Percentiles rank a stretch among this genome's conserved stretches.
These are phyloP conservation scores for Phytophthora multivora DNA, from an alignment of 352 stramenopile genomes.

Conservation along the genomic window DNA sequence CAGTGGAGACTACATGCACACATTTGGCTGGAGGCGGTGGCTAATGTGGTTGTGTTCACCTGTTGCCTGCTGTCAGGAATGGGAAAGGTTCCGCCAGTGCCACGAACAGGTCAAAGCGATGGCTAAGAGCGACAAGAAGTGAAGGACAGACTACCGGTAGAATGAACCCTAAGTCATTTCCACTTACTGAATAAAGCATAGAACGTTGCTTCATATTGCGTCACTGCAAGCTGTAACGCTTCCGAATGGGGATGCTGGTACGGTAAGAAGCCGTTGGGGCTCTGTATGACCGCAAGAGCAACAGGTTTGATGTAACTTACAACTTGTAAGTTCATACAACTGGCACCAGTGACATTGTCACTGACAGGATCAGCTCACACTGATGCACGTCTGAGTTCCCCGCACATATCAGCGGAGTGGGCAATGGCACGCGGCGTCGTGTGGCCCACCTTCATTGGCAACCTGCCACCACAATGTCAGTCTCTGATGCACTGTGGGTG, in stretches of 20 bases:
- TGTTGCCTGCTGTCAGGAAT: slow-evolving; percentile 45
- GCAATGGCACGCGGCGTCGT: no score
- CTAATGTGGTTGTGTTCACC: slow-evolving; percentile 1
- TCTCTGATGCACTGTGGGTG: neutral
- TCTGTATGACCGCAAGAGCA: no score
- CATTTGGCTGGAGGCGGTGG: no score
- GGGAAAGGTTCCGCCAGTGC: slow-evolving; percentile 78
- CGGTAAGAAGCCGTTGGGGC: slow-evolving; percentile 15
- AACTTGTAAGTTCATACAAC: no score
- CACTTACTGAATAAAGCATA: no score
- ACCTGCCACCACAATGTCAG: no score
- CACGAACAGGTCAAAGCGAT: slow-evolving; percentile 56
- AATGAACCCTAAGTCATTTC: neutral
- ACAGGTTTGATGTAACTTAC: no score
- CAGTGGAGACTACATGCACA: no score
- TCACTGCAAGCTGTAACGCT: slow-evolving; percentile 6
- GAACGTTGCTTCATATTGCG: neutral
- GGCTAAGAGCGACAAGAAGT: slow-evolving; percentile 29
- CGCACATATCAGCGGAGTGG: slow-evolving; percentile 1
- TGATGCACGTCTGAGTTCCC: neutral
- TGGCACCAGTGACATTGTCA: neutral
- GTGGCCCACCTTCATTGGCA: no score
- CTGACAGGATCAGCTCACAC: neutral
- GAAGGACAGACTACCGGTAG: slow-evolving; percentile 1
- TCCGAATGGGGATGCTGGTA: neutral